A percentile compares a stretch with the other conserved stretches of the same genome.
Evolutionary conservation across 768 basidiomycete species (phyloP).

Genomic region (Lactarius pseudohatsudake): DNA sequence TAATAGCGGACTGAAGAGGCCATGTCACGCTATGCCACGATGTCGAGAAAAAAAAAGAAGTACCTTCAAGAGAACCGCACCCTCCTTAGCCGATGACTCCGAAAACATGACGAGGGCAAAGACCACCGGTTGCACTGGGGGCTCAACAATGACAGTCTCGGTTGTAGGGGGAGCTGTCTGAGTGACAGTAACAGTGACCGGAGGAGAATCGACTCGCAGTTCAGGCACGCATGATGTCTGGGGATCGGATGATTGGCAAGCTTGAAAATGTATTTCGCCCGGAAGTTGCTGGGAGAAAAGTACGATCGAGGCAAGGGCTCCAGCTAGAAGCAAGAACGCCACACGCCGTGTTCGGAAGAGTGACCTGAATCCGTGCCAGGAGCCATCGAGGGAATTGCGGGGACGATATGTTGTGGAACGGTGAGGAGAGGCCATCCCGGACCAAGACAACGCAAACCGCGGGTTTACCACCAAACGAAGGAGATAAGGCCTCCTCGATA

Average conservation of each 20-base stretch:
- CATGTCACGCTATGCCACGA: background rate
- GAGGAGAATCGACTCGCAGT: background rate
- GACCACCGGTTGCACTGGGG: slow-evolving; percentile 13
- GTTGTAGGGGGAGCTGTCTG: slow-evolving; percentile 6
- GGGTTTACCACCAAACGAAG: background rate
- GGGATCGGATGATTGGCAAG: background rate
- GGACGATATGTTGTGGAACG: background rate
- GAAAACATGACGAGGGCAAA: slow-evolving; percentile 28
- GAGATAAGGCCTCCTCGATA: background rate
- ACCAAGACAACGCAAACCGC: background rate
- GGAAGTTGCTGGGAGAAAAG: background rate
- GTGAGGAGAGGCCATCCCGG: background rate
- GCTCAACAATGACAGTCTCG: slow-evolving; percentile 4
- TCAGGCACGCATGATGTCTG: background rate
- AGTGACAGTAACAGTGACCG: background rate
- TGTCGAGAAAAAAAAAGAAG: background rate
- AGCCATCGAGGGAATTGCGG: background rate
- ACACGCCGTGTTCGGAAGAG: slow-evolving; percentile 10
- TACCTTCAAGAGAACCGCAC: slow-evolving; percentile 29
- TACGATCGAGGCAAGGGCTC: background rate
- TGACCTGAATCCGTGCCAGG: background rate
- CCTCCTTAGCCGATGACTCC: slow-evolving; percentile 24
- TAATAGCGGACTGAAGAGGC: slow-evolving; percentile 38
- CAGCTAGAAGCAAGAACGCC: slow-evolving; percentile 6
- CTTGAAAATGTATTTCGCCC: background rate